Percentiles rank a stretch among this genome's conserved stretches.
Conservation (phyloP, 225 moss, liverwort and hornwort genomes). For the Sphagnum tenellum region DNA sequence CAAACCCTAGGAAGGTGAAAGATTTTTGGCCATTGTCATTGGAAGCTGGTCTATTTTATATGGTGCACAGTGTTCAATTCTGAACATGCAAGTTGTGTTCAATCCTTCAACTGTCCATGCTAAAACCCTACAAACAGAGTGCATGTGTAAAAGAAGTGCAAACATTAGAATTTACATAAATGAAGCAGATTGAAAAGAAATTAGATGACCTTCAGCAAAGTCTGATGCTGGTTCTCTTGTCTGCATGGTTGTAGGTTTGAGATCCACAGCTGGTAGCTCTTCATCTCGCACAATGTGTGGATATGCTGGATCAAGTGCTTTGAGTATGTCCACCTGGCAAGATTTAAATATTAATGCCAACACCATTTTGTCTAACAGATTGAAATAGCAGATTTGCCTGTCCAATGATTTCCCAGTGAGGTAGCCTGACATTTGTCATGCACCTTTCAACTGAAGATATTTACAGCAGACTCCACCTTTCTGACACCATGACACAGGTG, state of each 20-base stretch:
- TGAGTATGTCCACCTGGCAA: slow-evolving; percentile 3
- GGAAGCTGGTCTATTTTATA: too few species aligned
- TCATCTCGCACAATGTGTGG: slow-evolving; percentile 42
- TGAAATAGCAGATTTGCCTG: neutral
- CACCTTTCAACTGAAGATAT: neutral
- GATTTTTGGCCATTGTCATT: too few species aligned
- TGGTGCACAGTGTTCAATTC: too few species aligned
- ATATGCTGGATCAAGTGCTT: slow-evolving; percentile 15
- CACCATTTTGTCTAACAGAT: neutral
- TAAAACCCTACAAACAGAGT: too few species aligned
- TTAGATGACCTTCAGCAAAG: slow-evolving; percentile 28
- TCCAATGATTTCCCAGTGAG: neutral
- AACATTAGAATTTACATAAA: neutral
- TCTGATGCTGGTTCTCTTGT: slow-evolving; percentile 18
- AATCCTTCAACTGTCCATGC: too few species aligned
- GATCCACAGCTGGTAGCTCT: slow-evolving; percentile 7
- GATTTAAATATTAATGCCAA: slow-evolving; percentile 2
- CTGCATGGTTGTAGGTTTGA: neutral
- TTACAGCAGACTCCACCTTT: neutral
- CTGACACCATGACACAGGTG: neutral
- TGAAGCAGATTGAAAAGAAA: neutral
- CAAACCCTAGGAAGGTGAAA: neutral
- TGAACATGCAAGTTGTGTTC: too few species aligned
- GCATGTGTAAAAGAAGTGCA: too few species aligned
- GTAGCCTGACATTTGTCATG: neutral